phyloP scores from a whole-genome alignment of 2,329 filamentous ascomycete genomes.

The Fusarium globosum region DNA sequence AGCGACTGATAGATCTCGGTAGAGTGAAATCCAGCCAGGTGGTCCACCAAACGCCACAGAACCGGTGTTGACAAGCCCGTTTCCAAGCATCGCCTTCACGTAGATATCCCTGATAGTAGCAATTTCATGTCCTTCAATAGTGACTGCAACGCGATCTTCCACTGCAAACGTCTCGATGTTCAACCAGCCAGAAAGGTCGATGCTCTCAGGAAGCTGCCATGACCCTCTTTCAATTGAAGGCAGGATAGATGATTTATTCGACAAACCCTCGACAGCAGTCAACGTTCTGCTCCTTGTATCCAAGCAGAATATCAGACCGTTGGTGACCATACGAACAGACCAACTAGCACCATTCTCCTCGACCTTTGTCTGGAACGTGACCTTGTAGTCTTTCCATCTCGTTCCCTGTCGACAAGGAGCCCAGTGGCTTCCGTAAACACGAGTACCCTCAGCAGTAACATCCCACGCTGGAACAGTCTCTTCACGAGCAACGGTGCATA shows the following conservation, averaged over 20 bases:
- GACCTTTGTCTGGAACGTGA: neutral
- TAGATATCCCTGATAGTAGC: accelerated
- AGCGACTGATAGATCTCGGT: neutral
- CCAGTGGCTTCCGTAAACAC: constrained; percentile 7
- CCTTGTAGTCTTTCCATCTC: neutral
- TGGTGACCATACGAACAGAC: neutral
- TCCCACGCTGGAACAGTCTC: constrained; percentile 8
- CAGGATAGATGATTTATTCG: neutral
- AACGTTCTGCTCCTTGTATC: neutral
- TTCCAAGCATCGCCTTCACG: neutral
- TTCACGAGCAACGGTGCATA: neutral
- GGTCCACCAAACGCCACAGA: neutral
- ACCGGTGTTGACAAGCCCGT: neutral
- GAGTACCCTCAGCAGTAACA: neutral
- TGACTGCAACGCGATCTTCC: neutral
- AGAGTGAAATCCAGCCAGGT: neutral
- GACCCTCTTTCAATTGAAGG: neutral
- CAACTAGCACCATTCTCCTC: neutral
- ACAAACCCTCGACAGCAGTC: neutral
- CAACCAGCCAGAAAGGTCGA: neutral
- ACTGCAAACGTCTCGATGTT: neutral
- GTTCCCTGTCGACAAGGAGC: constrained; percentile 9
- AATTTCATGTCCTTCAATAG: neutral
- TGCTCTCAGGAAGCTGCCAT: neutral
- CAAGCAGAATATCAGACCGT: neutral